Evolutionary conservation across 306 rosid species (phyloP).

Genomic region (Pachyrhizus erosus): DNA sequence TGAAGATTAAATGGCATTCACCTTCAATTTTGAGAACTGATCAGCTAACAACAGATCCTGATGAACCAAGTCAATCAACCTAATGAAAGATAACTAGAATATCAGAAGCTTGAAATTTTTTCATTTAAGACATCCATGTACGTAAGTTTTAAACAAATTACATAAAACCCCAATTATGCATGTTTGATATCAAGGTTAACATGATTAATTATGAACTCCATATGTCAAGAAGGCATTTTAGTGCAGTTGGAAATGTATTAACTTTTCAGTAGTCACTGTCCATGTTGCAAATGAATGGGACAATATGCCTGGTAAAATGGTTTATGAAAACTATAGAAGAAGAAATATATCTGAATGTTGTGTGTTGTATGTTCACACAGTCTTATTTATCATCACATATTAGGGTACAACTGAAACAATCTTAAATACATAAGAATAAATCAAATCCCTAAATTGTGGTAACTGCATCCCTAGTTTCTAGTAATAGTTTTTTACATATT

Average conservation of each 20-base stretch:
- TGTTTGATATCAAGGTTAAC: slow-evolving; percentile 21
- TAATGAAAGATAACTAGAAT: slow-evolving; percentile 41
- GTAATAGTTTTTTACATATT: neutral
- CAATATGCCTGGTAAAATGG: neutral
- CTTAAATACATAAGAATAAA: neutral
- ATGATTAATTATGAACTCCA: slow-evolving; percentile 26
- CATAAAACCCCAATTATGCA: slow-evolving; percentile 24
- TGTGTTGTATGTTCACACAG: too few species aligned
- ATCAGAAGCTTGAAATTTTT: slow-evolving; percentile 35
- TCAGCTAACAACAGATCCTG: slow-evolving; percentile 90
- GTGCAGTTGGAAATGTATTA: slow-evolving; percentile 8
- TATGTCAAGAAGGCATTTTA: slow-evolving; percentile 10
- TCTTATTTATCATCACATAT: neutral
- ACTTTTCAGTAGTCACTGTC: slow-evolving; percentile 8
- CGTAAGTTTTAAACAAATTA: slow-evolving; percentile 32
- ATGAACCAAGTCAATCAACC: slow-evolving; percentile 91
- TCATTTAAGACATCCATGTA: slow-evolving; percentile 22
- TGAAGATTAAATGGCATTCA: slow-evolving; percentile 45
- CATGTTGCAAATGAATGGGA: slow-evolving; percentile 16
- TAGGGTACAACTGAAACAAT: neutral
- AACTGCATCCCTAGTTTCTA: too few species aligned
- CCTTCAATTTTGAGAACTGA: slow-evolving; percentile 88
- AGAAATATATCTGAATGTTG: neutral
- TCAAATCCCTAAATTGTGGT: too few species aligned
- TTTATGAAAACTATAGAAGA: neutral